A percentile compares a stretch with the other conserved stretches of the same genome.
Conservation (phyloP, 176 grass and related monocot species). For the Oryza meyeriana region DNA sequence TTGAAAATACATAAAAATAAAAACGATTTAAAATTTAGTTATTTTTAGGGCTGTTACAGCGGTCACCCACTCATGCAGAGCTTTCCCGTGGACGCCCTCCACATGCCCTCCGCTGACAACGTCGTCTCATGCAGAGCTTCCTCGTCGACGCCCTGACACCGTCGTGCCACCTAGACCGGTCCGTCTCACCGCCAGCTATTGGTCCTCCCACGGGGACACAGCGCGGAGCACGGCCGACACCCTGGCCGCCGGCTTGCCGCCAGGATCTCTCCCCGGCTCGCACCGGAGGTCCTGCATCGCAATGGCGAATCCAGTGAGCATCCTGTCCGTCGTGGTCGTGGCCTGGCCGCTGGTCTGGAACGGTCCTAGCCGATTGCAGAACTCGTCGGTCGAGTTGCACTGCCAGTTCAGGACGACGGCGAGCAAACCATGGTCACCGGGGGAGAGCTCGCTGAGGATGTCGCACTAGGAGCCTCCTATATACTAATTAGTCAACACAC, state of each 20-base stretch:
- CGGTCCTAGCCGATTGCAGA: slow-evolving; percentile 48
- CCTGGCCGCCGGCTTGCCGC: slow-evolving; percentile 11
- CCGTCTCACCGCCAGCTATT: slow-evolving; percentile 1
- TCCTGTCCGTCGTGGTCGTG: slow-evolving; percentile 9
- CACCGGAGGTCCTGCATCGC: slow-evolving; percentile 50
- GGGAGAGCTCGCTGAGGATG: slow-evolving; percentile 24
- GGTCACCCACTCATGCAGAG: too few species aligned
- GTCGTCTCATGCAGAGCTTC: slow-evolving; percentile 59
- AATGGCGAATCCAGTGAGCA: slow-evolving; percentile 23
- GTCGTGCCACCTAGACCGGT: slow-evolving; percentile 30
- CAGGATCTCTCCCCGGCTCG: not conserved
- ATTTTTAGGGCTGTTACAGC: too few species aligned
- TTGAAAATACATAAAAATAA: too few species aligned
- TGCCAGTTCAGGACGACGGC: slow-evolving; percentile 42
- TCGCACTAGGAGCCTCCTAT: too few species aligned
- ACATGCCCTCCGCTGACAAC: too few species aligned
- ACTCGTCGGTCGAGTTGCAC: slow-evolving; percentile 43
- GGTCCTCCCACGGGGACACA: slow-evolving; percentile 37
- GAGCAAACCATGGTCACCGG: not conserved
- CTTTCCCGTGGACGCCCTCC: too few species aligned
- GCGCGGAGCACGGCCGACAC: slow-evolving; percentile 49
- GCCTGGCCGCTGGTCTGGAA: slow-evolving; percentile 8
- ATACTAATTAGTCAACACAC: too few species aligned
- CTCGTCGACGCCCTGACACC: slow-evolving; percentile 39
- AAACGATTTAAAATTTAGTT: too few species aligned